A percentile compares a stretch with the other conserved stretches of the same genome.
These are phyloP conservation scores for Fraxinus ornus DNA, from an alignment of 305 asterid species.

Conservation along the genomic window DNA sequence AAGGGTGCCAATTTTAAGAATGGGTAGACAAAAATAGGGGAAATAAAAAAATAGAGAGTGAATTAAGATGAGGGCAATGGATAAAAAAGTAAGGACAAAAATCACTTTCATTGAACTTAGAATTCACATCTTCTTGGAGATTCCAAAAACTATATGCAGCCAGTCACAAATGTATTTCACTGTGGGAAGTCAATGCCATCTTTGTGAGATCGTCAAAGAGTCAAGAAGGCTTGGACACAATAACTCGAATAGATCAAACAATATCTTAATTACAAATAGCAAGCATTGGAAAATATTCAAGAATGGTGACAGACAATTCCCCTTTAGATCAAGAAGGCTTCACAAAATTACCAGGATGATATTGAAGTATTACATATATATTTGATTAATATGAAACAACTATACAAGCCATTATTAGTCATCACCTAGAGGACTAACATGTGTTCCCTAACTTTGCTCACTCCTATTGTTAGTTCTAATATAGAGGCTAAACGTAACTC, in stretches of 20 bases:
- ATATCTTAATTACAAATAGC: background rate
- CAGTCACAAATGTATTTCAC: background rate
- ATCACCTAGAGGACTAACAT: background rate
- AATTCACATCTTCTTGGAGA: background rate
- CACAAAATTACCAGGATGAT: background rate
- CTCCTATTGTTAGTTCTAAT: background rate
- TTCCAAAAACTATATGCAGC: background rate
- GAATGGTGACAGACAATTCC: background rate
- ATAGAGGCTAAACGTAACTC: background rate
- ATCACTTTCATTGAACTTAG: background rate
- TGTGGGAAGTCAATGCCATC: background rate
- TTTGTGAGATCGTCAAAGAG: background rate
- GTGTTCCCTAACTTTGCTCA: background rate
- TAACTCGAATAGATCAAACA: background rate
- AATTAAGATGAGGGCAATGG: slow-evolving; percentile 1
- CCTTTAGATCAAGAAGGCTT: background rate
- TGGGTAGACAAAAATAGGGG: background rate
- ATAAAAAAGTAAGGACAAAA: background rate
- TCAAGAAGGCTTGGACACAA: background rate
- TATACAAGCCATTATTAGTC: background rate
- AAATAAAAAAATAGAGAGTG: background rate
- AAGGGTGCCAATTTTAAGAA: background rate
- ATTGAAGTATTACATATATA: background rate
- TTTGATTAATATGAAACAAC: background rate
- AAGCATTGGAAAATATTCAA: background rate